phyloP scores from a whole-genome alignment of 2,329 filamentous ascomycete genomes.

The Lecanicillium sp. region DNA sequence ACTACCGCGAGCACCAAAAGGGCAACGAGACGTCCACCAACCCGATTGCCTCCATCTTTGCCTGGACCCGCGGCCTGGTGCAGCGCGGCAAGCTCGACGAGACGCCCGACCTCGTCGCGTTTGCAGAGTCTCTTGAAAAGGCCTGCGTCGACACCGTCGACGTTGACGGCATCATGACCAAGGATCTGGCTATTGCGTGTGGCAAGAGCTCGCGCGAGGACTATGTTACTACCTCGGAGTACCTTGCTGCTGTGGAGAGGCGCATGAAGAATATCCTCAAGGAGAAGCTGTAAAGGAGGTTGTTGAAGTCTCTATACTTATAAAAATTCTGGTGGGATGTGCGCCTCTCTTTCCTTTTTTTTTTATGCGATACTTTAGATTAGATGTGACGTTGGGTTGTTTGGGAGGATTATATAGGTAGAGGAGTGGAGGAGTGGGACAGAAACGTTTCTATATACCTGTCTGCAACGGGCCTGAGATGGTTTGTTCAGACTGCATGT shows the following conservation, averaged over 20 bases:
- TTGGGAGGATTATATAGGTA: too few species aligned
- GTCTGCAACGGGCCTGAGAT: too few species aligned
- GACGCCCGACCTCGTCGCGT: conserved; percentile 85
- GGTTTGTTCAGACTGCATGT: too few species aligned
- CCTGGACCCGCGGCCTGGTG: conserved; percentile 90
- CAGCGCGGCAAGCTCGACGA: conserved; percentile 90
- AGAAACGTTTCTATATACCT: too few species aligned
- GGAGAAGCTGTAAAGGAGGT: conserved; percentile 61
- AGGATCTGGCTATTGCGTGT: conserved; percentile 92
- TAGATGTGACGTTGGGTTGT: too few species aligned
- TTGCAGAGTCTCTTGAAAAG: conserved; percentile 84
- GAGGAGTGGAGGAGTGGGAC: too few species aligned
- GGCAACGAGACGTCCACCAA: conserved; percentile 95
- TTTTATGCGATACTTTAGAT: too few species aligned
- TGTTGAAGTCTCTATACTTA: too few species aligned
- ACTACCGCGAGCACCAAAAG: conserved; percentile 99
- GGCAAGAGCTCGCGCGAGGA: conserved; percentile 77
- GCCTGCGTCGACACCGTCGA: conserved; percentile 94
- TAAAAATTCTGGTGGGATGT: too few species aligned
- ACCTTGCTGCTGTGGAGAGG: conserved; percentile 86
- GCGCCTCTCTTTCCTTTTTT: too few species aligned
- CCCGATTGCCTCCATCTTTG: conserved; percentile 98
- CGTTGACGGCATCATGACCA: conserved; percentile 94
- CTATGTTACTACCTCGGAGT: conserved; percentile 89
- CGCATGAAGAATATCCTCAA: conserved; percentile 73